phyloP scores from a whole-genome alignment of 306 rosid species.

The Ochetophila trinervis region DNA sequence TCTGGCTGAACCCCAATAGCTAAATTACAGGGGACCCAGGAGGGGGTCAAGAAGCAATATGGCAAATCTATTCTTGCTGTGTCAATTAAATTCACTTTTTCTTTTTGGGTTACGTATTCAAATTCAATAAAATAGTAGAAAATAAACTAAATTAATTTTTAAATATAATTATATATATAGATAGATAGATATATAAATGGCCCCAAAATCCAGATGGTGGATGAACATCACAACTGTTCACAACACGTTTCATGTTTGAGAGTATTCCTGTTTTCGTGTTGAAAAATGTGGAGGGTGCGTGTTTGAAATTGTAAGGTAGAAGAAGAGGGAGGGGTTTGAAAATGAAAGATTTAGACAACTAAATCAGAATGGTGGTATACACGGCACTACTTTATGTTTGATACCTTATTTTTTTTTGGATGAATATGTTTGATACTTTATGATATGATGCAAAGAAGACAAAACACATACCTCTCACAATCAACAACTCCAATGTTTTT shows the following conservation, averaged over 20 bases:
- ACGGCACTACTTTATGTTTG: slow-evolving; percentile 39
- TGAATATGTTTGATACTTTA: too few relatives aligned
- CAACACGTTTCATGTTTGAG: slow-evolving; percentile 25
- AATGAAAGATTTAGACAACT: slow-evolving; percentile 33
- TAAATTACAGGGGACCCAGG: slow-evolving; percentile 3
- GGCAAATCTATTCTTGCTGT: too few relatives aligned
- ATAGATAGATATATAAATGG: too few relatives aligned
- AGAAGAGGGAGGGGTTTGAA: slow-evolving; percentile 26
- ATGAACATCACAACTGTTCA: slow-evolving; percentile 12
- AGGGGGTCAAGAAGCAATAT: neutral
- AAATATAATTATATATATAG: slow-evolving; percentile 7
- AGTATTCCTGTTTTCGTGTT: slow-evolving; percentile 8
- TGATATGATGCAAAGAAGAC: neutral
- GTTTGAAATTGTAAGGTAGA: slow-evolving; percentile 36
- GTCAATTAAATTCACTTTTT: neutral
- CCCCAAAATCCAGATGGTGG: neutral
- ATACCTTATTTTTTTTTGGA: too few relatives aligned
- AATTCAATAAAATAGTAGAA: neutral
- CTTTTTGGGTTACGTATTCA: neutral
- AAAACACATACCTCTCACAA: slow-evolving; percentile 8
- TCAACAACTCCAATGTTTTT: slow-evolving; percentile 1
- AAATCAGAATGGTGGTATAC: slow-evolving; percentile 34
- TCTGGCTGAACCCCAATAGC: neutral
- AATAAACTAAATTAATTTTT: neutral
- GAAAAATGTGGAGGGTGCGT: slow-evolving; percentile 25